Evolutionary conservation across 2,329 filamentous ascomycete species (phyloP).

Genomic region (Davidsoniella australis): DNA sequence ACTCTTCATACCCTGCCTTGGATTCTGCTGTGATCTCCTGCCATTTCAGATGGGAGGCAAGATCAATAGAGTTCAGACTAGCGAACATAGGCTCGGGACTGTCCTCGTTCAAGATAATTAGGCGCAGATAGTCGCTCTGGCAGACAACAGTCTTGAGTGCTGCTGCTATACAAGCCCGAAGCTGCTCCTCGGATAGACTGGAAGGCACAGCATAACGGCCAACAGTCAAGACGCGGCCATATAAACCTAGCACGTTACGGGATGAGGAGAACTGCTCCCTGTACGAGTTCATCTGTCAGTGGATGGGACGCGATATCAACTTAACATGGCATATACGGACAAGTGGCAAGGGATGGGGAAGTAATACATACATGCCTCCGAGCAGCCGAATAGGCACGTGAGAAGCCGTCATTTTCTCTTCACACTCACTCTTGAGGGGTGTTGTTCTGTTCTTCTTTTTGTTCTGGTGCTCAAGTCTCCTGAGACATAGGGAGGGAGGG

Average conservation of each 20-base stretch:
- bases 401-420: no score
- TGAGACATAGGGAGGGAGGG: no score
- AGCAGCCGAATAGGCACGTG: constrained; percentile 1
- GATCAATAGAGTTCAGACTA: constrained; percentile 25
- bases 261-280: constrained; percentile 30
- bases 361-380: constrained; percentile 4
- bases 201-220: constrained; percentile 23
- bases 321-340: no score
- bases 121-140: constrained; percentile 24
- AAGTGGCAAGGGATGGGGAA: no score
- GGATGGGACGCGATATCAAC: background rate
- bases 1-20: constrained; percentile 18
- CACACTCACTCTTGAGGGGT: no score
- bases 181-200: background rate
- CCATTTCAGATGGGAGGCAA: constrained; percentile 27
- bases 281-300: constrained; percentile 2
- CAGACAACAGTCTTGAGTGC: background rate
- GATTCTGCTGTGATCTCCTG: constrained; percentile 14
- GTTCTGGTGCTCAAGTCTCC: no score
- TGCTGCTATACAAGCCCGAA: background rate
- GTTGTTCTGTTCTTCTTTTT: no score
- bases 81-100: constrained; percentile 28
- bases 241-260: constrained; percentile 29
- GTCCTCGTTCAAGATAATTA: constrained; percentile 30
- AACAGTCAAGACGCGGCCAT: constrained; percentile 29